Conservation (phyloP, 2,329 filamentous ascomycete genomes). For the Penicillium sp. region DNA sequence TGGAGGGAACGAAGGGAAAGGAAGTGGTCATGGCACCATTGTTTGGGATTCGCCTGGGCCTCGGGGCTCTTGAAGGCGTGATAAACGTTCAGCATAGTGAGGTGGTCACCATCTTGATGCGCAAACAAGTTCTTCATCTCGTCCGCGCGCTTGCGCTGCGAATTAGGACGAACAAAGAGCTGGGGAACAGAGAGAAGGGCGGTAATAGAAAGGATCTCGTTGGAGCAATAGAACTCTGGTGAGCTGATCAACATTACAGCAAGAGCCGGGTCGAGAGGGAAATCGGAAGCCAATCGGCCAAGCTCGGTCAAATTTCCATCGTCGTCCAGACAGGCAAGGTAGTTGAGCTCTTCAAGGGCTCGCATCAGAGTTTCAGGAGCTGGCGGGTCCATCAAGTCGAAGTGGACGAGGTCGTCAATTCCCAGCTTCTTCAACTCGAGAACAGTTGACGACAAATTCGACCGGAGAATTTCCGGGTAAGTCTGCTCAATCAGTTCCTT, state of each 20-base stretch:
- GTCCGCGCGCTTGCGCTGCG: conserved; percentile 81
- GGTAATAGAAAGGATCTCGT: conserved; percentile 93
- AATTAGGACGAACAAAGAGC: conserved; percentile 82
- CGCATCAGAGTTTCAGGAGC: conserved; percentile 98
- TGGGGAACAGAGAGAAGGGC: conserved; percentile 91
- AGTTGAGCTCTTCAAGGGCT: conserved; percentile 94
- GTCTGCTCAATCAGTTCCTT: conserved; percentile 97
- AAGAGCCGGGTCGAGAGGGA: conserved; percentile 86
- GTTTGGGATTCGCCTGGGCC: conserved; percentile 66
- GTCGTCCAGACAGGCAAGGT: conserved; percentile 91
- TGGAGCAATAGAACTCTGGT: conserved; percentile 97
- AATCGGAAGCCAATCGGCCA: conserved; percentile 84
- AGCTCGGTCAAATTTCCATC: conserved; percentile 87
- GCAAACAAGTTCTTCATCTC: conserved; percentile 96
- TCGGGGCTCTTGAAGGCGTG: conserved; percentile 84
- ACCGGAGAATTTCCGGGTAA: conserved; percentile 90
- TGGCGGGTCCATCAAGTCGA: conserved; percentile 97
- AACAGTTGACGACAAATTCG: conserved; percentile 90
- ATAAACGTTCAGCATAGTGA: conserved; percentile 95
- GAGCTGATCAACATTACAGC: conserved; percentile 98
- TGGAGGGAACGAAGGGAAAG: conserved; percentile 81
- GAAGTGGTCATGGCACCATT: conserved; percentile 97
- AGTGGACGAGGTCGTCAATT: conserved; percentile 91
- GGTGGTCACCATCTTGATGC: conserved; percentile 87
- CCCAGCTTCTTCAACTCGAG: conserved; percentile 96